Percentiles rank a stretch among this genome's conserved stretches.
phyloP scores from a whole-genome alignment of 2,329 filamentous ascomycete species.

The Exophiala xenobiotica region DNA sequence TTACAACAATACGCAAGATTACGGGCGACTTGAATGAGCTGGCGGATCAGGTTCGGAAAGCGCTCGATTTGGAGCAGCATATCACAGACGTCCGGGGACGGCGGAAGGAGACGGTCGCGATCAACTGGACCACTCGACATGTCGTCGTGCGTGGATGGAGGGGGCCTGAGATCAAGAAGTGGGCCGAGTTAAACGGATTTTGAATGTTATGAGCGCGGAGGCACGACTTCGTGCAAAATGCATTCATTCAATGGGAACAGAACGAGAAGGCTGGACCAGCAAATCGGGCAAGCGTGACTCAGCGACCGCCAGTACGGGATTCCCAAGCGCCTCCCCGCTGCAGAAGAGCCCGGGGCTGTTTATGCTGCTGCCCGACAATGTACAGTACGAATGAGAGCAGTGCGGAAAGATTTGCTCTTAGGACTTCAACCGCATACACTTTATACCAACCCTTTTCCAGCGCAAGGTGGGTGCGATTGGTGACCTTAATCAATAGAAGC shows the following conservation, averaged over 20 bases:
- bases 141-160: constrained; percentile 68
- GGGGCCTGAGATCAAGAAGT: constrained; percentile 30
- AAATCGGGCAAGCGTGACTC: too few relatives aligned
- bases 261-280: too few relatives aligned
- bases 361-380: too few relatives aligned
- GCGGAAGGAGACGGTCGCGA: constrained; percentile 39
- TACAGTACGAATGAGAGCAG: too few relatives aligned
- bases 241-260: background rate
- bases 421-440: too few relatives aligned
- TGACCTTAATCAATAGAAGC: too few relatives aligned
- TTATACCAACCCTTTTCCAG: too few relatives aligned
- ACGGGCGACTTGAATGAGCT: constrained; percentile 69
- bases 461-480: too few relatives aligned
- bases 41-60: constrained; percentile 60
- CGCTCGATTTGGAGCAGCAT: constrained; percentile 58
- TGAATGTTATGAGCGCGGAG: constrained; percentile 17
- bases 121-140: constrained; percentile 67
- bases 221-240: background rate
- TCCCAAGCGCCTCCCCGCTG: too few relatives aligned
- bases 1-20: constrained; percentile 75
- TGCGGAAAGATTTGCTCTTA: too few relatives aligned
- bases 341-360: too few relatives aligned
- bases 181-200: constrained; percentile 33
- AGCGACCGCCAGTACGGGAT: too few relatives aligned
- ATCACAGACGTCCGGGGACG: constrained; percentile 33